Evolutionary conservation across 805 yeast species (phyloP).

Genomic region (Ogataea trehalophila): DNA sequence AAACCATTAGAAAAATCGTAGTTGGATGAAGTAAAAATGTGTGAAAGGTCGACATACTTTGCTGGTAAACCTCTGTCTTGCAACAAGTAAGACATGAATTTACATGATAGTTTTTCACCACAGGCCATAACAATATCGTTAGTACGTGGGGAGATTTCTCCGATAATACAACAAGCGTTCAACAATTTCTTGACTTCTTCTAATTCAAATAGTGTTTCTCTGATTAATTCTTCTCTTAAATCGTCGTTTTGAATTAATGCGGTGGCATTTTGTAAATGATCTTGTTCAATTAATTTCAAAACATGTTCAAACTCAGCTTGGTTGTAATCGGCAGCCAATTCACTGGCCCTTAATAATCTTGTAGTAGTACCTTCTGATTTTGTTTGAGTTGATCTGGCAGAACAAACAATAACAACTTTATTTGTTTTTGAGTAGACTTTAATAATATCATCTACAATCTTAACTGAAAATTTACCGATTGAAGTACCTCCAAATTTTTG

Average conservation of each 20-base stretch:
- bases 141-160: conserved; percentile 86
- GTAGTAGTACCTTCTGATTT: conserved; percentile 96
- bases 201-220: conserved; percentile 61
- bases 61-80: conserved; percentile 79
- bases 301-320: conserved; percentile 47
- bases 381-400: conserved; percentile 87
- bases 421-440: conserved; percentile 53
- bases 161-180: conserved; percentile 85
- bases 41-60: conserved; percentile 71
- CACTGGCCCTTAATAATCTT: conserved; percentile 79
- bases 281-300: conserved; percentile 65
- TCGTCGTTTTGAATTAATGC: conserved; percentile 39
- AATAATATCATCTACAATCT: conserved; percentile 82
- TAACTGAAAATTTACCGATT: conserved; percentile 88
- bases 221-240: conserved; percentile 49
- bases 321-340: conserved; percentile 56
- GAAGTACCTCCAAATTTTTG: conserved; percentile 98
- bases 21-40: conserved; percentile 55
- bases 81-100: conserved; percentile 81
- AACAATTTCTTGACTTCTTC: conserved; percentile 63
- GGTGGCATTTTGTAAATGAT: conserved; percentile 74
- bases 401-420: conserved; percentile 90
- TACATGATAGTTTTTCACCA: conserved; percentile 90
- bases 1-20: conserved; percentile 51
- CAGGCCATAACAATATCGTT: conserved; percentile 85